Base-by-base conservation (phyloP, 2,329 filamentous ascomycete species). In the Arthrobotrys sphaeroides region DNA sequence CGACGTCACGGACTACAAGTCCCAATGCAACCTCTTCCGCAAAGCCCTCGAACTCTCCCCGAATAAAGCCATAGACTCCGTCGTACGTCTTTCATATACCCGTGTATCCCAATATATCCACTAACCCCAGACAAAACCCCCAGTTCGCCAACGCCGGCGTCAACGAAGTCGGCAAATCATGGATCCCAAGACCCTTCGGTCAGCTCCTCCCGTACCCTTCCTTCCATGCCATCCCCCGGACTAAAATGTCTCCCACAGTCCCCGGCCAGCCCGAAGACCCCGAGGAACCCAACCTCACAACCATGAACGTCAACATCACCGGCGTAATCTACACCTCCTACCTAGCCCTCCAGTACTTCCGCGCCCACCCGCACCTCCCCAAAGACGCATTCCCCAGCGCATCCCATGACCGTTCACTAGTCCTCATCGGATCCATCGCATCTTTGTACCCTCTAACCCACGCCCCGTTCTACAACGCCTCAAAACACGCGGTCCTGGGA, bases 401-500 rank as follows among this genome's bases (percentile, higher is more conserved):
- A 80, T 36, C 79, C 78, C 31, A 84, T 28, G 88, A 90, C 80
- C 83, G 88, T 33, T 88, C 89, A 81, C 80, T 91, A 42, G 83
- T 91, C 13, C 83, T 91, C 20, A 82, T 91, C 49, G 88, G 89
- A 40, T 90, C 88, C 7, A 83, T 90, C 33, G 89, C 89, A 0
- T 87, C 87, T 9, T 73, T 88, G 2, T 85, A 2, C 79, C 87
- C 28, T 81, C 85, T 1, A 82, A 83, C 42, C 82, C 84, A 68
- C n/a, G 72, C 77, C 76, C 79, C 83, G 4, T 85, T 88, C 68
- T 91, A 91, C 81, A 84, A 84, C 22, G 84, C 86, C 31, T 85
- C 87, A 47, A 91, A 91, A 80, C 90, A 91, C 81, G 89, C 85
- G 18, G 85, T 91, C 0, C 84, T 90, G 9, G 90, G 89, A 0